Evolutionary conservation across 2,329 filamentous ascomycete genomes (phyloP), one percentile per base, ranked within the genome.

Genomic region (Cercospora nicotianae): DNA sequence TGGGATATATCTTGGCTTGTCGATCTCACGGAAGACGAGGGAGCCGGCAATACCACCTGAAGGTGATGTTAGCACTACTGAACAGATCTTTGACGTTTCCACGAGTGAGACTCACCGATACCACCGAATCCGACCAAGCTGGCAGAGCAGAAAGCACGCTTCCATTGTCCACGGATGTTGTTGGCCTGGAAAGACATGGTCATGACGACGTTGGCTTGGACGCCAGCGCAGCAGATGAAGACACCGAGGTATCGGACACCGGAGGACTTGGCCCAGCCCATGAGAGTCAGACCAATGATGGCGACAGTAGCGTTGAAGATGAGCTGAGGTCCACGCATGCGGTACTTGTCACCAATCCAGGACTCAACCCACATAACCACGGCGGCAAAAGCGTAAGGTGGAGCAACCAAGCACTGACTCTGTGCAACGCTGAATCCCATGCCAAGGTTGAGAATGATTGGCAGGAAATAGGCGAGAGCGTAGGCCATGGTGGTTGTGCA

Each of bases 151-250:
- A 88, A 91, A 78, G 87, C 90, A 72, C 95, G 89, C 81, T 93
- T 95, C 91, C 91, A 94, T 80, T 94, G 91, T 0, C 92, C 92
- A 64, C 91, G 88, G 74, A 95, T 90, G 79, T 95, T 95, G 80
- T 94, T 94, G 53, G 91, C 91, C 81, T 94, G 92, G 81, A 92
- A 94, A 0, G 91, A 86, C 82, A 96, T 87, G 57, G 87, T 83
- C 2, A 87, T 84, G 91, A 92, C 91, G 3, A 93, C 83, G 76
- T 93, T 94, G 68, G 88, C 86, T 78, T 92, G 92, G 70, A 89
- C 87, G 7, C 90, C 91, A 0, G 90, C 90, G 0, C 90, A 90
- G 36, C 87, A 85, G 58, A 94, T 80, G 80, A 93, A 94, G 66
- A 92, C 85, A 65, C 90, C 91, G 69, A 92, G 88, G 79, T 92